Evolutionary conservation across 2,329 filamentous ascomycete genomes (phyloP).

Genomic region (Cyclaneusma minus): DNA sequence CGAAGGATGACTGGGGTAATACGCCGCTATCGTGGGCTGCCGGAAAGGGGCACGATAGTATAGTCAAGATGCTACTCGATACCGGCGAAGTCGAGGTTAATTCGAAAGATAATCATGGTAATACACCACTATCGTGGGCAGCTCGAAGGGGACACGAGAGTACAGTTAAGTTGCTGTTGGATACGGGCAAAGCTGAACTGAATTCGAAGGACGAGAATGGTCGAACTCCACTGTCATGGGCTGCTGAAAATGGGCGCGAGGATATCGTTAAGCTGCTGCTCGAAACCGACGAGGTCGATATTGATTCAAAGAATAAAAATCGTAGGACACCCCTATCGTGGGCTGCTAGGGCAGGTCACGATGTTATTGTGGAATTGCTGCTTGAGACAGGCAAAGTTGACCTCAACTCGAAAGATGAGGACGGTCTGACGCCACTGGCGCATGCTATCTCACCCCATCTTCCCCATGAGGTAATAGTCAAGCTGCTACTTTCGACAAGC

Average conservation of each 20-base stretch:
- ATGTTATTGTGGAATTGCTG: constrained; percentile 4
- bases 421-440: constrained; percentile 6
- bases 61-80: constrained; percentile 1
- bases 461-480: constrained; percentile 3
- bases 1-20: constrained; percentile 1
- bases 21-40: constrained; percentile 3
- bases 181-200: constrained; percentile 5
- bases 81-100: constrained; percentile 2
- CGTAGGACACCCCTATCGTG: neutral
- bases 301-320: constrained; percentile 1
- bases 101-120: constrained; percentile 3
- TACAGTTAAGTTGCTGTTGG: constrained; percentile 9
- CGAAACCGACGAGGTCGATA: constrained; percentile 1
- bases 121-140: constrained; percentile 9
- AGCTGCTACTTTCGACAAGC: constrained; percentile 4
- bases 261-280: constrained; percentile 1
- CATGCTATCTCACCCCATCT: constrained; percentile 4
- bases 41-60: constrained; percentile 1
- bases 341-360: constrained; percentile 2
- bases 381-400: constrained; percentile 5
- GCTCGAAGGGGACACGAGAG: constrained; percentile 5
- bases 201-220: constrained; percentile 5
- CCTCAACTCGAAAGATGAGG: constrained; percentile 5
- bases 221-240: neutral
- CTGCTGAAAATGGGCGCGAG: too few species aligned